A percentile compares a stretch with the other conserved stretches of the same genome.
Conservation (phyloP, 2,329 filamentous ascomycete species). For the Xylaria sp. region DNA sequence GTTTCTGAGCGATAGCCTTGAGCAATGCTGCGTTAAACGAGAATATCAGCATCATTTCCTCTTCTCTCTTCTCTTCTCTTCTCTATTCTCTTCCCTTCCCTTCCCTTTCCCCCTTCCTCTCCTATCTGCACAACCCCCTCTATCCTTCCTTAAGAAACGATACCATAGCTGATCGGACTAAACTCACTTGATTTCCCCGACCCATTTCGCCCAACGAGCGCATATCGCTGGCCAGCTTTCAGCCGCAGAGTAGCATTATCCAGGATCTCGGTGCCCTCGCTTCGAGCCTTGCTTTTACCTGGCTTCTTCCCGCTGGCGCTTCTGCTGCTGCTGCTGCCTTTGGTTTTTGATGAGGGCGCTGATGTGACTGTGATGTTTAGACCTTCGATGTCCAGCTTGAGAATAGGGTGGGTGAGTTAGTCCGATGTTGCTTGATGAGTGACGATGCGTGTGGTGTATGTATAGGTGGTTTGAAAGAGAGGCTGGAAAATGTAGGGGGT, state of each 20-base stretch:
- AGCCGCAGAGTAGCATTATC: constrained; percentile 75
- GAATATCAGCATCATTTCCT: constrained; percentile 11
- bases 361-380: constrained; percentile 74
- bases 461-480: background rate
- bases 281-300: constrained; percentile 57
- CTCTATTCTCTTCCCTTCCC: background rate
- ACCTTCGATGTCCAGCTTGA: constrained; percentile 75
- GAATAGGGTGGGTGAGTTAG: constrained; percentile 20
- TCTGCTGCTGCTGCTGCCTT: constrained; percentile 7
- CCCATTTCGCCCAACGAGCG: constrained; percentile 82
- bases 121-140: background rate
- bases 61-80: background rate
- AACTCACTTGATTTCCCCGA: constrained; percentile 80
- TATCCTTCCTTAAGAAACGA: too few relatives aligned
- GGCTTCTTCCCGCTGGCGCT: constrained; percentile 45
- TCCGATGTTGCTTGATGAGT: background rate
- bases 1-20: constrained; percentile 78
- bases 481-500: too few relatives aligned
- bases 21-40: constrained; percentile 67
- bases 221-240: constrained; percentile 79
- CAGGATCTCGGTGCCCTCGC: constrained; percentile 69
- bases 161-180: background rate
- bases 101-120: background rate
- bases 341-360: constrained; percentile 34
- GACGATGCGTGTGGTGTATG: background rate